These are phyloP conservation scores for Parastagonospora avenae DNA, from an alignment of 2,329 filamentous ascomycete species.

Conservation along the genomic window DNA sequence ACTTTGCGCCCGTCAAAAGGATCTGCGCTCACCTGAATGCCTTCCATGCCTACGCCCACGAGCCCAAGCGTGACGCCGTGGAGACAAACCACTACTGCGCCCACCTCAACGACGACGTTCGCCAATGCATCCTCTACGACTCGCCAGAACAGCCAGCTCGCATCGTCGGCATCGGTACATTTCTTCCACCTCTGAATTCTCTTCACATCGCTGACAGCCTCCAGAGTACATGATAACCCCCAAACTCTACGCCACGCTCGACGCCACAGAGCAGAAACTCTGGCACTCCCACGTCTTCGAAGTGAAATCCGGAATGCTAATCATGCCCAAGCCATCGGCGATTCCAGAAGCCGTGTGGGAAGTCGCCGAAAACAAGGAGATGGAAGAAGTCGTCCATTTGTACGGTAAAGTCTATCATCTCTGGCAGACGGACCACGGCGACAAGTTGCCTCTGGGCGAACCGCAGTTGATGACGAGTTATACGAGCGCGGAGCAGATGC, in stretches of 20 bases:
- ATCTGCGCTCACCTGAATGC: conserved; percentile 85
- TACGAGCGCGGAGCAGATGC: conserved; percentile 56
- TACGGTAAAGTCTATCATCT: conserved; percentile 88
- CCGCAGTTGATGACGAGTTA: conserved; percentile 70
- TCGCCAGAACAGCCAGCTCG: conserved; percentile 68
- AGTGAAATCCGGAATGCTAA: conserved; percentile 78
- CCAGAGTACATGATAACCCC: conserved; percentile 82
- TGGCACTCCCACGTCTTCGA: conserved; percentile 83
- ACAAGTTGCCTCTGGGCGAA: conserved; percentile 64
- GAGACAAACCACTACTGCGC: conserved; percentile 87
- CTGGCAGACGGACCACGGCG: conserved; percentile 81
- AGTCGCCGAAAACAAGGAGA: conserved; percentile 75
- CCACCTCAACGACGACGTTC: conserved; percentile 75
- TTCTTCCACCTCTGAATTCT: neutral
- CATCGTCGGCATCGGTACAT: conserved; percentile 70
- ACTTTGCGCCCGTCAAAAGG: conserved; percentile 72
- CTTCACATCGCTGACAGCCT: neutral
- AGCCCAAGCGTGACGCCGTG: conserved; percentile 66
- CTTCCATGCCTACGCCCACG: conserved; percentile 82
- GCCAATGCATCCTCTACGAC: conserved; percentile 88
- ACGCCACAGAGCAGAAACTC: conserved; percentile 69
- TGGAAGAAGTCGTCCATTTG: conserved; percentile 74
- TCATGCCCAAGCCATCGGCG: conserved; percentile 67
- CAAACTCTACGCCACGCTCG: conserved; percentile 68
- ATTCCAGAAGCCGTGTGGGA: conserved; percentile 72